A percentile compares a stretch with the other conserved stretches of the same genome.
phyloP scores from a whole-genome alignment of 2,329 filamentous ascomycete genomes.

The Clarireedia monteithiana region DNA sequence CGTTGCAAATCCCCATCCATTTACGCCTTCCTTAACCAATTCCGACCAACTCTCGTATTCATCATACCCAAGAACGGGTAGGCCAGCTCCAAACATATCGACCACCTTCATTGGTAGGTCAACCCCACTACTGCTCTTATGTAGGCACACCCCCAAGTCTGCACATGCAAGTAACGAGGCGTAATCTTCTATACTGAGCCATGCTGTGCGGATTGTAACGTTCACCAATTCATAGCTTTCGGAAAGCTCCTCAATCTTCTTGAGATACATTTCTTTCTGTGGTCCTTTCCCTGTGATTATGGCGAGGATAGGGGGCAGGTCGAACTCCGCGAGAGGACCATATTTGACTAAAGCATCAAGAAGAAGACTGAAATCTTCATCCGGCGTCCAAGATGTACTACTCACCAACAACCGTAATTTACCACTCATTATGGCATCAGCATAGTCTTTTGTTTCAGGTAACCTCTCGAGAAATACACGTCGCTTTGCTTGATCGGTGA shows the following conservation, averaged over 20 bases:
- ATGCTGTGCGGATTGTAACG: slow-evolving; percentile 71
- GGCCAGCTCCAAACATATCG: slow-evolving; percentile 93
- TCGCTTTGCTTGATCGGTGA: slow-evolving; percentile 37
- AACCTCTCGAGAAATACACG: slow-evolving; percentile 58
- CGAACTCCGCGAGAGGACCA: slow-evolving; percentile 41
- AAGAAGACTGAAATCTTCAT: slow-evolving; percentile 88
- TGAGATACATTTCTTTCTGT: slow-evolving; percentile 67
- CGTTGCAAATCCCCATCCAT: slow-evolving; percentile 78
- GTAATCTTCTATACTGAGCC: slow-evolving; percentile 79
- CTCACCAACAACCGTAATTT: slow-evolving; percentile 69
- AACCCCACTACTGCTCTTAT: slow-evolving; percentile 89
- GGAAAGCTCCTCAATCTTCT: slow-evolving; percentile 52
- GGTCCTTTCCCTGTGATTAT: slow-evolving; percentile 95
- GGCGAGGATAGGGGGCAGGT: slow-evolving; percentile 59
- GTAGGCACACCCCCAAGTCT: slow-evolving; percentile 83
- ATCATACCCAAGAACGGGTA: slow-evolving; percentile 83
- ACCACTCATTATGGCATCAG: slow-evolving; percentile 49
- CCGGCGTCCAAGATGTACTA: slow-evolving; percentile 94
- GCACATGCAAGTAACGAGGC: slow-evolving; percentile 75
- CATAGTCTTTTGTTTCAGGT: slow-evolving; percentile 54
- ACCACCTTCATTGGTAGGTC: slow-evolving; percentile 99
- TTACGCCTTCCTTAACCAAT: slow-evolving; percentile 78
- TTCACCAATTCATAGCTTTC: slow-evolving; percentile 54
- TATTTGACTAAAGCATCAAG: slow-evolving; percentile 76
- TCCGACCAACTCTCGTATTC: slow-evolving; percentile 84